These are phyloP conservation scores for Eustoma russellianum DNA, from an alignment of 257 asterid species.

Conservation along the genomic window DNA sequence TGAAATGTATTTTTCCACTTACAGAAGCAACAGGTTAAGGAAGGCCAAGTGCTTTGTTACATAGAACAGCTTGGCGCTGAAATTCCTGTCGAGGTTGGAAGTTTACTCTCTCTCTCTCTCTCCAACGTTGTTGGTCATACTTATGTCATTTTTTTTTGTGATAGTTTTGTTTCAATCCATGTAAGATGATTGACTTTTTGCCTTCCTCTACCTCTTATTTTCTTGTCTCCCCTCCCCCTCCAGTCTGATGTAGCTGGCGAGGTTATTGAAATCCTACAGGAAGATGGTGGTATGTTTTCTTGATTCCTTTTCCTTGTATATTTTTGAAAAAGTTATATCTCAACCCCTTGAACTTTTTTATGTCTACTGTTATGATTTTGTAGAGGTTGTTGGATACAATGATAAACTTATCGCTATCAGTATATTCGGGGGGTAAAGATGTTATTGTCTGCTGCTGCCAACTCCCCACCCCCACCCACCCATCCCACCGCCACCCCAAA, in stretches of 20 bases:
- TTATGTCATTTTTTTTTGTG: neutral
- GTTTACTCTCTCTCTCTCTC: constrained; percentile 1
- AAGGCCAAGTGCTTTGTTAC: constrained; percentile 86
- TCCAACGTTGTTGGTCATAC: no score
- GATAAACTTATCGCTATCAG: constrained; percentile 72
- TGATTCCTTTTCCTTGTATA: neutral
- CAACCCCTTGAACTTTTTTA: neutral
- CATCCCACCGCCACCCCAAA: no score
- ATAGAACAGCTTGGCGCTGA: constrained; percentile 84
- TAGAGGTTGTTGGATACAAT: constrained; percentile 82
- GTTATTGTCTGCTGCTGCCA: constrained; percentile 24
- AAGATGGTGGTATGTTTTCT: constrained; percentile 67
- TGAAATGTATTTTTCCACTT: neutral
- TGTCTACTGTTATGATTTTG: neutral
- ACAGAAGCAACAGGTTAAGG: constrained; percentile 79
- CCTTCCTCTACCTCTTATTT: neutral
- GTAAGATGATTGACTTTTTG: neutral
- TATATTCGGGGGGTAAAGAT: constrained; percentile 86
- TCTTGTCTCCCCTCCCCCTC: neutral
- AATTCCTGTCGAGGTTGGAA: constrained; percentile 69
- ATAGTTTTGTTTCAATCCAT: neutral
- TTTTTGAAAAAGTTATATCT: neutral
- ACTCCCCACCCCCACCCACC: no score
- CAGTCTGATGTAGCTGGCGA: constrained; percentile 75
- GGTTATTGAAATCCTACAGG: constrained; percentile 57